These are phyloP conservation scores for Tetrapyrgos nigripes DNA, from an alignment of 1,284 basidiomycete genomes.

Conservation along the genomic window DNA sequence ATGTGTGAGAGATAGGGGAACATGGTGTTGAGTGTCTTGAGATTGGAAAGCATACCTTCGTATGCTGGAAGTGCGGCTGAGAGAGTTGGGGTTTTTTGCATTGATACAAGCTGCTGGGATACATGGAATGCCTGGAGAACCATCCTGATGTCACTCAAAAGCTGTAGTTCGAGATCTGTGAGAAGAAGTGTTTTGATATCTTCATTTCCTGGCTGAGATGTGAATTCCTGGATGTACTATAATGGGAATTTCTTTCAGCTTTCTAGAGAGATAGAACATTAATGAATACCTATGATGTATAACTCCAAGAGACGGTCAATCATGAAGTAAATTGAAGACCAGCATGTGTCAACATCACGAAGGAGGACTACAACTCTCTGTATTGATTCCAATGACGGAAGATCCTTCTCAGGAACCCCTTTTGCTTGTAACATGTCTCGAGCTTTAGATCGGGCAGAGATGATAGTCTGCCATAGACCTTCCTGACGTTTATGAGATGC, in stretches of 20 bases:
- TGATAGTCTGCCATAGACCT: slow-evolving; percentile 24
- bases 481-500: slow-evolving; percentile 31
- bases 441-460: slow-evolving; percentile 19
- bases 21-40: slow-evolving; percentile 3
- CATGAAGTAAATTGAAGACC: slow-evolving; percentile 38
- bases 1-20: slow-evolving; percentile 22
- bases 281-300: slow-evolving; percentile 26
- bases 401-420: background rate
- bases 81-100: slow-evolving; percentile 30
- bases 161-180: background rate
- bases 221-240: no score
- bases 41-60: slow-evolving; percentile 18
- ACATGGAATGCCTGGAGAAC: slow-evolving; percentile 24
- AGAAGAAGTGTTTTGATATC: slow-evolving; percentile 5
- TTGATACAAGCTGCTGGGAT: slow-evolving; percentile 28
- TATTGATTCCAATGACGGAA: background rate
- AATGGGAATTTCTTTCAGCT: no score
- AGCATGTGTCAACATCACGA: slow-evolving; percentile 31
- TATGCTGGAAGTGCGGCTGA: slow-evolving; percentile 25
- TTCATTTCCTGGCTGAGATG: no score
- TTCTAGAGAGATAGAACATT: background rate
- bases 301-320: slow-evolving; percentile 34
- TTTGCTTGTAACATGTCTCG: background rate
- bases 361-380: slow-evolving; percentile 24
- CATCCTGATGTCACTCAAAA: slow-evolving; percentile 26